Conservation (phyloP, 257 asterid genomes). For the Solanum virginianum region DNA sequence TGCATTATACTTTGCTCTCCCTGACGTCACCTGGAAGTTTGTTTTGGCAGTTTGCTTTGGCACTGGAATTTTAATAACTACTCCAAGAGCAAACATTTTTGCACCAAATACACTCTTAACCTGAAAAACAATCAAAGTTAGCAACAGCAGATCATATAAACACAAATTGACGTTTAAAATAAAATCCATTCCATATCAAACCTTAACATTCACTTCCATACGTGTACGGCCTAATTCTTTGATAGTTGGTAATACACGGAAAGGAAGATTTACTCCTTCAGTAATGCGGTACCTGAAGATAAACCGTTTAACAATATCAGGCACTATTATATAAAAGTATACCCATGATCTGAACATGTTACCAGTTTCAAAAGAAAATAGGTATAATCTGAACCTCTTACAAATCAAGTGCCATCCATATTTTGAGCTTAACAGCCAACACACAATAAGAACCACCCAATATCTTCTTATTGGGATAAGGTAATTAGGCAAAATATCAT, state of each 20-base stretch:
- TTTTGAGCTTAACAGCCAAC: neutral
- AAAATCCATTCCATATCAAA: conserved; percentile 12
- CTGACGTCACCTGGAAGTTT: conserved; percentile 97
- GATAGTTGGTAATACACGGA: conserved; percentile 93
- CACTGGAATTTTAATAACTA: conserved; percentile 95
- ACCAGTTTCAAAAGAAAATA: neutral
- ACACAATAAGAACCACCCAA: neutral
- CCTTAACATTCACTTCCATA: conserved; percentile 99
- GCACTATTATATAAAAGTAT: neutral
- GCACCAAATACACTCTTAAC: conserved; percentile 99
- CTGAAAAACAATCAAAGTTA: conserved; percentile 26
- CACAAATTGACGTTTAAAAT: neutral
- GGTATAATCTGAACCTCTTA: neutral
- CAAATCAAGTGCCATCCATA: neutral
- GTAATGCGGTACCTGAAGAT: conserved; percentile 81
- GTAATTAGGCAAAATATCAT: too few relatives aligned
- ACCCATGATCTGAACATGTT: neutral
- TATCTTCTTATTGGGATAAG: too few relatives aligned
- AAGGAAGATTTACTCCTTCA: conserved; percentile 99
- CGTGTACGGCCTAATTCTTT: conserved; percentile 99
- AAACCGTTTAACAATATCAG: neutral
- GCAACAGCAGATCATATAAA: neutral
- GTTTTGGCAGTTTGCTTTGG: conserved; percentile 99
- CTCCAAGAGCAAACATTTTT: conserved; percentile 99
- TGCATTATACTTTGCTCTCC: conserved; percentile 92